Evolutionary conservation across 805 yeast species (phyloP).

Genomic region (Candida vaughaniae): DNA sequence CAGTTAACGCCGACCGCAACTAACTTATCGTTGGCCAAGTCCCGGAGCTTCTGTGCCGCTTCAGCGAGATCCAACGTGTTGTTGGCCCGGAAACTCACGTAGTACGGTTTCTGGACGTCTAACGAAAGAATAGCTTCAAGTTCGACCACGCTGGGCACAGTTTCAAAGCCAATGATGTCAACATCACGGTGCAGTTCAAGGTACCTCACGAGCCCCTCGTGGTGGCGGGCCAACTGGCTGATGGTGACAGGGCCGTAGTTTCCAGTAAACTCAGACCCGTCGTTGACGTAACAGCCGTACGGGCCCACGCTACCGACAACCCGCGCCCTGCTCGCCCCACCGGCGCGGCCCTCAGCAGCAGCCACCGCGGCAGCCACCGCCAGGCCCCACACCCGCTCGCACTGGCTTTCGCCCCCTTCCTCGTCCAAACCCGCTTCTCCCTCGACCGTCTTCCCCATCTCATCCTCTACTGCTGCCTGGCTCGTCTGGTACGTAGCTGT

Average conservation of each 20-base stretch:
- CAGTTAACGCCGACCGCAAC: conserved; percentile 71
- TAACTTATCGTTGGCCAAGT: conserved; percentile 20
- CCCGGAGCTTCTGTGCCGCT: background rate
- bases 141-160: conserved; percentile 66
- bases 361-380: conserved; percentile 19
- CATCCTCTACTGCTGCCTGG: conserved; percentile 30
- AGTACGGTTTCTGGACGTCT: conserved; percentile 40
- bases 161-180: conserved; percentile 66
- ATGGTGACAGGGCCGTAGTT: conserved; percentile 45
- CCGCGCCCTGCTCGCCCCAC: background rate
- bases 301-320: conserved; percentile 71
- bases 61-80: conserved; percentile 8
- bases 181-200: conserved; percentile 40
- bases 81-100: conserved; percentile 38
- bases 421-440: conserved; percentile 17
- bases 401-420: conserved; percentile 15
- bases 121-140: conserved; percentile 43
- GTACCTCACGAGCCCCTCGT: conserved; percentile 40
- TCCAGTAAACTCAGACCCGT: conserved; percentile 76
- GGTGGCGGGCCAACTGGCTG: conserved; percentile 48
- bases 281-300: conserved; percentile 66
- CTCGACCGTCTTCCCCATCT: background rate
- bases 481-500: conserved; percentile 65
- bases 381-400: conserved; percentile 21
- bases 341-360: background rate